phyloP scores from a whole-genome alignment of 139 green algal species.

The Gonium pectorale region DNA sequence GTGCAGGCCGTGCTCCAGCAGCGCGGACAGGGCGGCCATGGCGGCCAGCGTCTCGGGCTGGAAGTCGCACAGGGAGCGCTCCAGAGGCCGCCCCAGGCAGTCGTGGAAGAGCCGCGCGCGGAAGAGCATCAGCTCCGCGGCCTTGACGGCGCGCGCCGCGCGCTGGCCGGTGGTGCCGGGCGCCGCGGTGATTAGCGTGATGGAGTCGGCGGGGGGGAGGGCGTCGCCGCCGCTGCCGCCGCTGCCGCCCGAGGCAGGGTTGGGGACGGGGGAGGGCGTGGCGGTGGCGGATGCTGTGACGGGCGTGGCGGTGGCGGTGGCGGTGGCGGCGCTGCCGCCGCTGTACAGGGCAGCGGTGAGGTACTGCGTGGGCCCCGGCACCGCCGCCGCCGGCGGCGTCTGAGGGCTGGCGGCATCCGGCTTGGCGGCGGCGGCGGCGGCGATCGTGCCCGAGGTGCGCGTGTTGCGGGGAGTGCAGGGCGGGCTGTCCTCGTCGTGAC shows the following conservation, averaged over 20 bases:
- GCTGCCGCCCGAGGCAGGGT: too few relatives aligned
- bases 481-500: too few relatives aligned
- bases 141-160: not conserved
- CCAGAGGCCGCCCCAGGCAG: conserved; percentile 7
- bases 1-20: conserved; percentile 13
- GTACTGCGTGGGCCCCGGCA: too few relatives aligned
- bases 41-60: not conserved
- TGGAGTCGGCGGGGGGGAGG: too few relatives aligned
- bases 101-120: conserved; percentile 35
- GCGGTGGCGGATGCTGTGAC: too few relatives aligned
- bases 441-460: too few relatives aligned
- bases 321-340: not conserved
- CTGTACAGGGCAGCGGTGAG: not conserved
- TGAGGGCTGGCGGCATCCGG: not conserved
- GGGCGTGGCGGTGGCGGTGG: not conserved
- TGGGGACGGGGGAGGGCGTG: too few relatives aligned
- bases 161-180: not conserved
- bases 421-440: not conserved
- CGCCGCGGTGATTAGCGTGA: too few relatives aligned
- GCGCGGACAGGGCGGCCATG: not conserved
- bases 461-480: too few relatives aligned
- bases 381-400: too few relatives aligned
- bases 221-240: too few relatives aligned
- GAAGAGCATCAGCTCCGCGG: conserved; percentile 26
- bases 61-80: not conserved